Evolutionary conservation across 345 rosid genomes (phyloP), one percentile per base, ranked within the genome.

Genomic region (Eucalyptus pauciflora): DNA sequence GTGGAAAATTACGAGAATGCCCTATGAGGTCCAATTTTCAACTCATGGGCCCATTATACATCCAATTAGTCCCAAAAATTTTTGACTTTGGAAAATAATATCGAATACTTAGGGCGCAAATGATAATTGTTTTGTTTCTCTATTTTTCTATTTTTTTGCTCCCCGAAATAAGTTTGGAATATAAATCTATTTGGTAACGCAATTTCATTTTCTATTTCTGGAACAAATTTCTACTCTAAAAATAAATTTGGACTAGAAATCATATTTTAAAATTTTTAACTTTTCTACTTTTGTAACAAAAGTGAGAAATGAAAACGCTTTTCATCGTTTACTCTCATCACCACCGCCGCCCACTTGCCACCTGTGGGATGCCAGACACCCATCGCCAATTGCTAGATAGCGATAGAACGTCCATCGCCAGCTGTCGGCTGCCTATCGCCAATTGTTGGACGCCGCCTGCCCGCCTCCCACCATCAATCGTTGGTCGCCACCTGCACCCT

Each of bases 361-460:
- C 24, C 8, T 52, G 1, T 52, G 56, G 2, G 4, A 52, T 0
- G 0, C 56, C 0, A 17, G 1, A 51, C 1, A 2, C 1, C 56
- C 56, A 52, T 18, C 9, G 0, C 56, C 9, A 7, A 52, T 52
- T 2, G 0, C 4, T 51, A 15, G 8, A 51, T 4, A 15, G 0
- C 1, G 56, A 3, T 7, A 4, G 24, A 17, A 18, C 10, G 2
- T 24, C 24, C 24, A 52, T 52, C 2, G 0, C 4, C 4, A 1
- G 4, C 0, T 16, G 0, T 52, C 4, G 9, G 2, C 10, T 52
- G 0, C 56, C 10, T 52, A 52, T 52, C 0, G 4, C 24, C 8
- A 7, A 3, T 3, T 18, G 2, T 17, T 2, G 2, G 4, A 52
- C 1, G 4, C 24, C 2, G 0, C 24, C 0, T 52, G 4, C 56